Evolutionary conservation across 1,284 basidiomycete species (phyloP).

Genomic region (Pterulicium gracile): DNA sequence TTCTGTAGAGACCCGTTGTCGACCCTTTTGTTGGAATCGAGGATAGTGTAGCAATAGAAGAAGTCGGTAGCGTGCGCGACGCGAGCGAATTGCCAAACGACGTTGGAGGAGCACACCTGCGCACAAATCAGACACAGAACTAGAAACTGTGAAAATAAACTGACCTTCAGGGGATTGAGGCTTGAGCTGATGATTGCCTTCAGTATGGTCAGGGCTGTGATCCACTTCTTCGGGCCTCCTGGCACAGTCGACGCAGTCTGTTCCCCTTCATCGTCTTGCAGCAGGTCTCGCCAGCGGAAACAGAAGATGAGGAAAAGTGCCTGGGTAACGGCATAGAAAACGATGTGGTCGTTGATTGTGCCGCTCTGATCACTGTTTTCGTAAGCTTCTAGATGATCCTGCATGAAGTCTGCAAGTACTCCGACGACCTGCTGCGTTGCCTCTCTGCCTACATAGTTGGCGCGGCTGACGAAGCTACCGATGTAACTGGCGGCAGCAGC

Average conservation of each 20-base stretch:
- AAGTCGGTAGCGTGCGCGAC: slow-evolving; percentile 89
- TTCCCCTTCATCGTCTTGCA: slow-evolving; percentile 46
- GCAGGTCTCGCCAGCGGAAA: slow-evolving; percentile 89
- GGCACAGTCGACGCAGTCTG: slow-evolving; percentile 27
- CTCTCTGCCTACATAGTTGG: slow-evolving; percentile 73
- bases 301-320: slow-evolving; percentile 97
- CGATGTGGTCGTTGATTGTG: slow-evolving; percentile 23
- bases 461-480: slow-evolving; percentile 87
- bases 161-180: slow-evolving; percentile 87
- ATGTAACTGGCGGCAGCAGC: slow-evolving; percentile 89
- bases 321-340: slow-evolving; percentile 93
- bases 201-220: slow-evolving; percentile 70
- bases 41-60: slow-evolving; percentile 90
- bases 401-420: slow-evolving; percentile 80
- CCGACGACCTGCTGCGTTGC: slow-evolving; percentile 70
- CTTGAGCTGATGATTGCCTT: slow-evolving; percentile 76
- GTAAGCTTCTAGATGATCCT: slow-evolving; percentile 62
- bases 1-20: slow-evolving; percentile 26
- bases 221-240: slow-evolving; percentile 60
- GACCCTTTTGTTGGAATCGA: slow-evolving; percentile 72
- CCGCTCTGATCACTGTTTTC: slow-evolving; percentile 33
- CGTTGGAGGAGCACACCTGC: slow-evolving; percentile 83
- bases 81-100: slow-evolving; percentile 91
- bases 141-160: slow-evolving; percentile 8
- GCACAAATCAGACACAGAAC: slow-evolving; percentile 2